Percentiles rank a stretch among this genome's conserved stretches.
These are phyloP conservation scores for Trichoderma atrobrunneum DNA, from an alignment of 2,329 filamentous ascomycete genomes.

Conservation along the genomic window DNA sequence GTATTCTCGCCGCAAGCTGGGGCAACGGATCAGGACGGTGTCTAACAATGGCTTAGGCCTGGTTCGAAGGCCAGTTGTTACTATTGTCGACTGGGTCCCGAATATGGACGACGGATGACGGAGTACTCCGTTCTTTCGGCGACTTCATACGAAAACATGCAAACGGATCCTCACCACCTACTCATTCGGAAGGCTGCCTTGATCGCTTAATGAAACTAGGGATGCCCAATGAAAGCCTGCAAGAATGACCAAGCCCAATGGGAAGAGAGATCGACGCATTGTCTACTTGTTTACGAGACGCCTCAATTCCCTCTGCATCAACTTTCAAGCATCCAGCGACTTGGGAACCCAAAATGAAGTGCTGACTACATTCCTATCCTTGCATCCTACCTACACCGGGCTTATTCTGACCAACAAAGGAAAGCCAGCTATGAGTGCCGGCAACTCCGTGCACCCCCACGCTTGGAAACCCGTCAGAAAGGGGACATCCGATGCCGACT, in stretches of 20 bases:
- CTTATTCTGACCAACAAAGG: neutral
- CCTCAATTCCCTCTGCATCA: neutral
- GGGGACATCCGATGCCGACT: neutral
- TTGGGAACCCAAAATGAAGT: constrained; percentile 1
- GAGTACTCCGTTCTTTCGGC: constrained; percentile 6
- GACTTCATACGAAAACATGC: constrained; percentile 1
- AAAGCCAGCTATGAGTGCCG: constrained; percentile 12
- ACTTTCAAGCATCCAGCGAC: neutral
- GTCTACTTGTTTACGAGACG: neutral
- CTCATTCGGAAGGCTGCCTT: neutral
- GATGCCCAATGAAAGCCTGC: neutral
- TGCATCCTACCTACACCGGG: neutral
- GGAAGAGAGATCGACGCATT: neutral
- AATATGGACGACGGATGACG: constrained; percentile 1
- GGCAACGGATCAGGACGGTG: constrained; percentile 10
- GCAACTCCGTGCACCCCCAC: constrained; percentile 21
- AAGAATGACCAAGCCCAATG: neutral
- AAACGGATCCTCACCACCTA: constrained; percentile 8
- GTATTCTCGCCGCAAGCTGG: neutral
- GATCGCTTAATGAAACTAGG: constrained; percentile 15
- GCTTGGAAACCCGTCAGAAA: constrained; percentile 6
- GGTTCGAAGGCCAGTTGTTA: constrained; percentile 5
- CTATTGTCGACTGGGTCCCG: constrained; percentile 19
- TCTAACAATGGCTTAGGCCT: constrained; percentile 17
- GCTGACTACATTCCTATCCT: constrained; percentile 2